Conservation (phyloP, 2,329 filamentous ascomycete genomes). For the Parastagonospora nodorum region DNA sequence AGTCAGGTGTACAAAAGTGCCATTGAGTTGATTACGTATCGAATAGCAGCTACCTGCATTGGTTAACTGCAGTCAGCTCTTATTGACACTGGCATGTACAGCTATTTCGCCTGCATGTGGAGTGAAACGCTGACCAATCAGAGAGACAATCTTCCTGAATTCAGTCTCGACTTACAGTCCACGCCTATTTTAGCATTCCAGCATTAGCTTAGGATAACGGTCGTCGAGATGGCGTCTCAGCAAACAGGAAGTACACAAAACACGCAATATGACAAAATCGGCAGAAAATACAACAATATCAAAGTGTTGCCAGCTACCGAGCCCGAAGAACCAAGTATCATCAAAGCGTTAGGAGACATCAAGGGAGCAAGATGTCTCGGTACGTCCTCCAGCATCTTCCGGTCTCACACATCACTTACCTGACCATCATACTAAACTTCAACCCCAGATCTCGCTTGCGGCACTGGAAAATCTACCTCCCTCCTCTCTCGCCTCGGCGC, state of each 20-base stretch:
- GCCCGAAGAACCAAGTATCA: constrained; percentile 26
- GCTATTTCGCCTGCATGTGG: too few species aligned
- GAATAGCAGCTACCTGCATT: too few species aligned
- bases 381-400: constrained; percentile 12
- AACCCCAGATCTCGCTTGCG: constrained; percentile 36
- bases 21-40: too few species aligned
- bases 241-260: constrained; percentile 19
- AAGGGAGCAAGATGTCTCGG: constrained; percentile 31
- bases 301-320: constrained; percentile 26
- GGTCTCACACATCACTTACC: background rate
- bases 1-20: too few species aligned
- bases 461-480: constrained; percentile 32
- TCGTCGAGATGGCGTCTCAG: background rate
- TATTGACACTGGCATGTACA: too few species aligned
- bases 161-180: too few species aligned
- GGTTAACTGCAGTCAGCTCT: too few species aligned
- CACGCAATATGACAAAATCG: constrained; percentile 38
- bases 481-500: constrained; percentile 30
- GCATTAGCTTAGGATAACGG: too few species aligned
- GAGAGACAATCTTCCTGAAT: too few species aligned
- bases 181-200: too few species aligned
- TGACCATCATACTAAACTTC: background rate
- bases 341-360: constrained; percentile 25
- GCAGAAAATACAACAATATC: constrained; percentile 30
- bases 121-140: too few species aligned